Percentiles rank a stretch among this genome's conserved stretches.
Conservation (phyloP, 176 grass and related monocot species). For the Cenchrus fungigraminus region DNA sequence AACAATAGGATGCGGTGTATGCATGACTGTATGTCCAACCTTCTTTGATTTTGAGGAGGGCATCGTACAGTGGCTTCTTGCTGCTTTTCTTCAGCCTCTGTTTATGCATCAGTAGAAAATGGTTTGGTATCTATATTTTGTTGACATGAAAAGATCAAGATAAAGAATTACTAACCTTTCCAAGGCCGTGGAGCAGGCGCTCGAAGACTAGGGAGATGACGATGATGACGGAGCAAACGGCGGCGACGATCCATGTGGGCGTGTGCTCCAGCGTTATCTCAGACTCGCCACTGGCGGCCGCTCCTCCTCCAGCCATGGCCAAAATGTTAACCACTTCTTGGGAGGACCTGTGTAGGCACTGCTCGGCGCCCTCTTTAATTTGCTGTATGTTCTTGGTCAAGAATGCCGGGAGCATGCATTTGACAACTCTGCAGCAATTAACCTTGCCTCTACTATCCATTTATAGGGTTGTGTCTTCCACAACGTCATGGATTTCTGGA, state of each 20-base stretch:
- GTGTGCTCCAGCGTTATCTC: conserved; percentile 65
- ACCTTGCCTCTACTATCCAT: too few relatives aligned
- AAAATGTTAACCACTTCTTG: not conserved
- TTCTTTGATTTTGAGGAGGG: conserved; percentile 84
- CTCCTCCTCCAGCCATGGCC: conserved; percentile 63
- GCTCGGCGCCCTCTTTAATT: not conserved
- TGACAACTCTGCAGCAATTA: too few relatives aligned
- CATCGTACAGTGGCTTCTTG: conserved; percentile 66
- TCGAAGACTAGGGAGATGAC: conserved; percentile 84
- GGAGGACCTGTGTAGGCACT: too few relatives aligned
- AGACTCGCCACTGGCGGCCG: not conserved
- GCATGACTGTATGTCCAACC: not conserved
- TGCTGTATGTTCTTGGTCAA: not conserved
- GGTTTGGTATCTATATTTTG: not conserved
- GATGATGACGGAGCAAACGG: conserved; percentile 77
- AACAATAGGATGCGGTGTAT: not conserved
- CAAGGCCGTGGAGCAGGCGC: conserved; percentile 68
- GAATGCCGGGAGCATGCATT: too few relatives aligned
- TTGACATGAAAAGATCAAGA: not conserved
- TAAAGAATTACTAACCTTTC: conserved; percentile 57
- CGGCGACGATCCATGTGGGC: conserved; percentile 88
- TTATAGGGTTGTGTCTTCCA: too few relatives aligned
- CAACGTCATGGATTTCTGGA: too few relatives aligned
- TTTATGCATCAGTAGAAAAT: not conserved
- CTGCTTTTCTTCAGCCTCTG: conserved; percentile 48